Percentiles rank a stretch among this genome's conserved stretches.
Evolutionary conservation across 139 green algal genomes (phyloP).

Genomic region (Volvox reticuliferus): DNA sequence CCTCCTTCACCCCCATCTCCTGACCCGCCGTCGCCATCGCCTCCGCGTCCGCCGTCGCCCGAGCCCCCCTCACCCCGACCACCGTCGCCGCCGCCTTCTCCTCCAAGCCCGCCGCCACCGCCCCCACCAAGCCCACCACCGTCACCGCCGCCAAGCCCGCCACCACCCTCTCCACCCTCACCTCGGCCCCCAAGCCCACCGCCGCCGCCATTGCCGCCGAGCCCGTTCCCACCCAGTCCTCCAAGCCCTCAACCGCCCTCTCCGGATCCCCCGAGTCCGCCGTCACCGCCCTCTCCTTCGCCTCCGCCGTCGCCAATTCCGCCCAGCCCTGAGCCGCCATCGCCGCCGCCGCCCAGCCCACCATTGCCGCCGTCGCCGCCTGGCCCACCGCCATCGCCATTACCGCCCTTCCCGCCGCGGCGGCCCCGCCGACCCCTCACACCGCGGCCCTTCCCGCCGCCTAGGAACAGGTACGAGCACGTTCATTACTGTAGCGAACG

Average conservation of each 20-base stretch:
- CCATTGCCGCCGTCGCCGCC: not conserved
- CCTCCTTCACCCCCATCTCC: not conserved
- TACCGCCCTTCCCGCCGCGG: constrained; percentile 2
- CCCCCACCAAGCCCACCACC: not conserved
- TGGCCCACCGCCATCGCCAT: not conserved
- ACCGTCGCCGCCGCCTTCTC: not conserved
- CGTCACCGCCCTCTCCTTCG: not conserved
- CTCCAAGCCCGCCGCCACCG: not conserved
- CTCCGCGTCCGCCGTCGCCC: not conserved
- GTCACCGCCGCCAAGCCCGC: not conserved
- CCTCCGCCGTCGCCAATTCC: not conserved
- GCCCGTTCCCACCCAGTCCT: not conserved
- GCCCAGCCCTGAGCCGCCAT: not conserved
- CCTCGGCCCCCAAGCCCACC: not conserved
- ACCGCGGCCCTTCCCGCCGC: not conserved
- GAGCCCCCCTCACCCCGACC: not conserved
- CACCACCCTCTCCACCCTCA: not conserved
- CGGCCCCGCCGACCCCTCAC: not conserved
- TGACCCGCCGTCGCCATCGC: not conserved
- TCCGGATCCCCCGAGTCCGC: not conserved
- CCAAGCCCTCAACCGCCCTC: not conserved
- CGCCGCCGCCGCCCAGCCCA: not conserved
- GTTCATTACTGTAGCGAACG: not conserved
- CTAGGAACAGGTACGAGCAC: not conserved
- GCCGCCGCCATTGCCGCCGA: not conserved